phyloP scores from a whole-genome alignment of 345 rosid species.

The Conringia planisiliqua region DNA sequence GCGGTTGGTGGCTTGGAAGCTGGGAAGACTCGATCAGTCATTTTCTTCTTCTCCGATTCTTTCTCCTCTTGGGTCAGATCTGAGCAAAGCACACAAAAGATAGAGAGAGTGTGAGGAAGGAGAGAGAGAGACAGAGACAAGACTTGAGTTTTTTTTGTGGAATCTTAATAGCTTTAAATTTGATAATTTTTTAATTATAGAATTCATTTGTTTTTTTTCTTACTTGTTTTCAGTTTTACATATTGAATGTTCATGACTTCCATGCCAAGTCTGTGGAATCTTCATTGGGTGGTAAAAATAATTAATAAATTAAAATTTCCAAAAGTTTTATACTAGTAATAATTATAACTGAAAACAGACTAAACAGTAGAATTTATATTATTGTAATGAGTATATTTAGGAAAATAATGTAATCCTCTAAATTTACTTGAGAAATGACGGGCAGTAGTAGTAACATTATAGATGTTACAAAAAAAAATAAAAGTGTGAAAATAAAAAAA shows the following conservation, averaged over 20 bases:
- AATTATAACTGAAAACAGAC: too few relatives aligned
- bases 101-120: neutral
- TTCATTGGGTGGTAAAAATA: conserved; percentile 5
- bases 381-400: too few relatives aligned
- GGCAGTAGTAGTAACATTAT: neutral
- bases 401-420: neutral
- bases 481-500: neutral
- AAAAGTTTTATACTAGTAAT: neutral
- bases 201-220: neutral
- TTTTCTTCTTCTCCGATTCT: conserved; percentile 13
- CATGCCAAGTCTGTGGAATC: conserved; percentile 25
- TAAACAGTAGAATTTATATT: too few relatives aligned
- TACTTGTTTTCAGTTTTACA: conserved; percentile 14
- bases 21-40: conserved; percentile 70
- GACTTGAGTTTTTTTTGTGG: conserved; percentile 18
- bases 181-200: neutral
- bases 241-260: conserved; percentile 24
- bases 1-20: conserved; percentile 50
- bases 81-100: conserved; percentile 19
- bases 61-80: conserved; percentile 30
- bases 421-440: neutral
- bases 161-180: conserved; percentile 25
- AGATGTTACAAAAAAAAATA: neutral
- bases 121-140: neutral
- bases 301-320: neutral